Conservation (phyloP, 2,329 filamentous ascomycete species). For the Verticillium nubilum region DNA sequence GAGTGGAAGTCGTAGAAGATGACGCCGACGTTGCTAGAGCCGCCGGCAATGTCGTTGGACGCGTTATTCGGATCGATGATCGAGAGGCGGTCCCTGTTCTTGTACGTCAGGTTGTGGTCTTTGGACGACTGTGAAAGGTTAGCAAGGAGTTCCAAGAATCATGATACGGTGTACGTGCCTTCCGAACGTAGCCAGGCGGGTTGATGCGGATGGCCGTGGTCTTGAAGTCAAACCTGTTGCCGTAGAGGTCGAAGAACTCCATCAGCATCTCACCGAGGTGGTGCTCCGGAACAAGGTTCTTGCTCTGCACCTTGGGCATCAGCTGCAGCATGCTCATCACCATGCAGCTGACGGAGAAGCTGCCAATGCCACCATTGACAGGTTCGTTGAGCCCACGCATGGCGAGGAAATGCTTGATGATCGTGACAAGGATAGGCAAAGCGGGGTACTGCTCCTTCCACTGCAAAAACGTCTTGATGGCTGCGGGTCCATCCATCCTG, state of each 20-base stretch:
- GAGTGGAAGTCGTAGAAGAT: conserved; percentile 67
- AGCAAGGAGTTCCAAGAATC: neutral
- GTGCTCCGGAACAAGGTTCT: conserved; percentile 51
- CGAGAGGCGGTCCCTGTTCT: conserved; percentile 63
- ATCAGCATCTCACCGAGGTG: conserved; percentile 78
- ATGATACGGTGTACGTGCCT: conserved; percentile 47
- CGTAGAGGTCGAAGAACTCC: conserved; percentile 86
- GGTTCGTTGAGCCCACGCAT: conserved; percentile 93
- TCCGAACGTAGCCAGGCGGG: conserved; percentile 69
- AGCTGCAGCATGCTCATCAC: conserved; percentile 84
- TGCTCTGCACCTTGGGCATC: conserved; percentile 64
- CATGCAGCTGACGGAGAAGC: conserved; percentile 90
- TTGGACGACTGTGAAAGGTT: neutral
- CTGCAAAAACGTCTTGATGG: conserved; percentile 70
- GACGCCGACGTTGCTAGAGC: conserved; percentile 63
- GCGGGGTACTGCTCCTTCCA: conserved; percentile 79
- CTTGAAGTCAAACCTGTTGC: conserved; percentile 69
- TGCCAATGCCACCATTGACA: conserved; percentile 83
- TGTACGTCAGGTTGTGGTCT: conserved; percentile 38
- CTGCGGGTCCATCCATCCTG: conserved; percentile 74
- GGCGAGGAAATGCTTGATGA: conserved; percentile 88
- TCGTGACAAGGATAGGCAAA: conserved; percentile 78
- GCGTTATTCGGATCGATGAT: conserved; percentile 89
- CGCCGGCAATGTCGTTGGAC: conserved; percentile 84
- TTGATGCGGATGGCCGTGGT: conserved; percentile 69